These are phyloP conservation scores for Xylariomycetidae sp. DNA, from an alignment of 2,329 filamentous ascomycete species.

Conservation along the genomic window DNA sequence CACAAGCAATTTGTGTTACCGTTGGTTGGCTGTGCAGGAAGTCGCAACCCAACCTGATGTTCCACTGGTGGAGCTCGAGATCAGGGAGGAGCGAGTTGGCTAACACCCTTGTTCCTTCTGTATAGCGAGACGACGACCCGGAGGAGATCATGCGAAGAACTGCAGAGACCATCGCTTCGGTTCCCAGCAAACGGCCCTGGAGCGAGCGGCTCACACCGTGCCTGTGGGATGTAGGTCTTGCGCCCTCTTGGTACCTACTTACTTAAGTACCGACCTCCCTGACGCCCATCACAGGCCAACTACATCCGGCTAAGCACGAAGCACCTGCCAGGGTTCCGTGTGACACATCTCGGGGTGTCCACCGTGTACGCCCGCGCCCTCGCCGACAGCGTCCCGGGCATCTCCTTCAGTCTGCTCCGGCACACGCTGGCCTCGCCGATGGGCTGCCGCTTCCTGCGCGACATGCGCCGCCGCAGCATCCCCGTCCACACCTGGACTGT, in stretches of 20 bases:
- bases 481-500: constrained; percentile 80
- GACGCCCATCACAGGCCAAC: constrained; percentile 41
- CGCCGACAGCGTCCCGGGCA: constrained; percentile 50
- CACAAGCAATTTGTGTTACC: too few species aligned
- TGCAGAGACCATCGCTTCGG: constrained; percentile 53
- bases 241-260: background rate
- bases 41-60: background rate
- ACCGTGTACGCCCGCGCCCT: constrained; percentile 65
- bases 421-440: constrained; percentile 60
- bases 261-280: too few species aligned
- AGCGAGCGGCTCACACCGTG: constrained; percentile 68
- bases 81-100: background rate
- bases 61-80: background rate
- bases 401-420: constrained; percentile 75
- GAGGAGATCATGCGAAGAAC: constrained; percentile 66
- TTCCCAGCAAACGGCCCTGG: constrained; percentile 55
- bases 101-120: background rate
- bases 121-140: constrained; percentile 61
- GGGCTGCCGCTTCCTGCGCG: constrained; percentile 60
- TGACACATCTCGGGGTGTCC: constrained; percentile 64
- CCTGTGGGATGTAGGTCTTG: constrained; percentile 63
- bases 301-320: constrained; percentile 59
- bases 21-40: background rate
- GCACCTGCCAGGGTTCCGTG: constrained; percentile 56
- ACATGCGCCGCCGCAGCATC: constrained; percentile 49